Percentiles rank a stretch among this genome's conserved stretches.
Conservation (phyloP, 1,139 yeast species). For the Suhomyces chickasaworum region DNA sequence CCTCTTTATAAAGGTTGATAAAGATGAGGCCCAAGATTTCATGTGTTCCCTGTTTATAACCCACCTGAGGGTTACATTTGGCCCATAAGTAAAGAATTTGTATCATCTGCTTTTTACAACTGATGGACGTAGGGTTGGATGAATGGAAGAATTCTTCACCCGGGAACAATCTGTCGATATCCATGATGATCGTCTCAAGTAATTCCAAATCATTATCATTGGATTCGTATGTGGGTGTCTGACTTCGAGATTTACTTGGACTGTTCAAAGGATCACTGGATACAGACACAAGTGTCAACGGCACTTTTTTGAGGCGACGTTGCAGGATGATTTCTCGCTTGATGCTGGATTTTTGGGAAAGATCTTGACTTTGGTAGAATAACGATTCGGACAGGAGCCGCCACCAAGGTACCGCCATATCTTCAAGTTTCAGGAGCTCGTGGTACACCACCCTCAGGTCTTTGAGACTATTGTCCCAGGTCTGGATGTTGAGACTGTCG, state of each 20-base stretch:
- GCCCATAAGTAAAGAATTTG: conserved; percentile 59
- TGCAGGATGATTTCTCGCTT: conserved; percentile 6
- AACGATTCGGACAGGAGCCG: conserved; percentile 32
- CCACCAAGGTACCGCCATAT: conserved; percentile 46
- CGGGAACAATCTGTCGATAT: conserved; percentile 64
- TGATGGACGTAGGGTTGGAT: conserved; percentile 19
- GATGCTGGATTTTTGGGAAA: conserved; percentile 7
- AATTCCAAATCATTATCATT: conserved; percentile 19
- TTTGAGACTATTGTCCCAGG: conserved; percentile 35
- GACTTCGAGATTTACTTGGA: conserved; percentile 9
- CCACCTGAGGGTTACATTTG: conserved; percentile 51
- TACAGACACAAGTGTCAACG: conserved; percentile 12
- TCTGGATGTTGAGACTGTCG: conserved; percentile 38
- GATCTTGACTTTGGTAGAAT: conserved; percentile 27
- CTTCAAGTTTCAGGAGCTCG: conserved; percentile 33
- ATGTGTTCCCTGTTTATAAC: conserved; percentile 72
- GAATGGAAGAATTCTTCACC: conserved; percentile 54
- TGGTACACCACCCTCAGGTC: conserved; percentile 41
- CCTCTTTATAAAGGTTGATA: conserved; percentile 48
- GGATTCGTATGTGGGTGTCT: conserved; percentile 8
- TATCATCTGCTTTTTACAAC: conserved; percentile 46
- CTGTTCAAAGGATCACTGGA: conserved; percentile 15
- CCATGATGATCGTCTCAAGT: conserved; percentile 57
- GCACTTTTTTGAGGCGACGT: conserved; percentile 8
- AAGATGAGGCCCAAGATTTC: conserved; percentile 65